Evolutionary conservation across 2,329 filamentous ascomycete species (phyloP).

Genomic region (Salinomyces thailandicus): DNA sequence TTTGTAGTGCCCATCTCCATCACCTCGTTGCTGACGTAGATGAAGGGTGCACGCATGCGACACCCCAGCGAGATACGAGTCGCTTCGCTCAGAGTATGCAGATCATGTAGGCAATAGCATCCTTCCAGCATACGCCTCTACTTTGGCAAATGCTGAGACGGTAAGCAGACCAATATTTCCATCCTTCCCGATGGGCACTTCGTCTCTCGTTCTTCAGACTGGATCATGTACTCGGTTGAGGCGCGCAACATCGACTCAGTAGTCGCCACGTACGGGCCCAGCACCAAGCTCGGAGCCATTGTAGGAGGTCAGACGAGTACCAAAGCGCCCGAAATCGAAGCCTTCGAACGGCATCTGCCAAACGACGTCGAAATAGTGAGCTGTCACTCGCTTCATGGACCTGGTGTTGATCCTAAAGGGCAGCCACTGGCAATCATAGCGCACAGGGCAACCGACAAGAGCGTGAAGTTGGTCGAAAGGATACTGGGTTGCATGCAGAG

Average conservation of each 20-base stretch:
- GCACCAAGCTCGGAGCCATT: slow-evolving; percentile 88
- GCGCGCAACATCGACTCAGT: slow-evolving; percentile 81
- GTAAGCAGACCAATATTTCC: slow-evolving; percentile 61
- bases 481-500: slow-evolving; percentile 77
- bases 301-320: slow-evolving; percentile 97
- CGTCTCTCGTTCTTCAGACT: slow-evolving; percentile 93
- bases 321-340: slow-evolving; percentile 90
- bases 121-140: slow-evolving; percentile 11
- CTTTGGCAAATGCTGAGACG: slow-evolving; percentile 34
- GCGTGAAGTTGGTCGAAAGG: slow-evolving; percentile 65
- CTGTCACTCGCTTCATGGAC: slow-evolving; percentile 92
- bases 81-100: slow-evolving; percentile 68
- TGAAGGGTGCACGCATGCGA: slow-evolving; percentile 88
- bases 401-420: slow-evolving; percentile 55
- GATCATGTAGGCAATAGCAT: slow-evolving; percentile 61
- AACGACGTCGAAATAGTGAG: slow-evolving; percentile 85
- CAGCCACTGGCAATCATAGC: slow-evolving; percentile 92
- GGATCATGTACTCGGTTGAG: slow-evolving; percentile 97
- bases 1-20: no score
- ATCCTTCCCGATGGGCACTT: slow-evolving; percentile 91
- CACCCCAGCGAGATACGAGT: slow-evolving; percentile 76
- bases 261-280: slow-evolving; percentile 81
- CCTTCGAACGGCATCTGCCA: slow-evolving; percentile 83
- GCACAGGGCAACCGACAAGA: slow-evolving; percentile 71
- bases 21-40: no score